Evolutionary conservation across 2,329 filamentous ascomycete genomes (phyloP).

Genomic region (Zasmidium angulare): DNA sequence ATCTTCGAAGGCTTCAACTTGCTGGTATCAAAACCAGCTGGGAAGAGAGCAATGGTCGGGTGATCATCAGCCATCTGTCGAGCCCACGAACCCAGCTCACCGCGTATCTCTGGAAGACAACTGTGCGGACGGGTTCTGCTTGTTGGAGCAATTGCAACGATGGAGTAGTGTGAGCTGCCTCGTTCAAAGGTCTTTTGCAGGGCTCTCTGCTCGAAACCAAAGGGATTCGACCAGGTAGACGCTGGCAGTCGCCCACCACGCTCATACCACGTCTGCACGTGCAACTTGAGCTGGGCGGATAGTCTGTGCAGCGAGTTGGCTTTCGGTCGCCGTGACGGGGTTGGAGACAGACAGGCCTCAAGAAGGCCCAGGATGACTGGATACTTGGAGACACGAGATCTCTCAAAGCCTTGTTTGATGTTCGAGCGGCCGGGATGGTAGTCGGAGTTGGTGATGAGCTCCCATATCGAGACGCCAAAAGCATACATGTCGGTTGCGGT

Average conservation of each 20-base stretch:
- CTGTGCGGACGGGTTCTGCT: too few relatives aligned
- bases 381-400: conserved; percentile 3
- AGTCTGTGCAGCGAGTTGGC: not conserved
- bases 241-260: conserved; percentile 2
- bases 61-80: not conserved
- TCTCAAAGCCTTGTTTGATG: not conserved
- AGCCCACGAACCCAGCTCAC: not conserved
- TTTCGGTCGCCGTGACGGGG: not conserved
- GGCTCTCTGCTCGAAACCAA: not conserved
- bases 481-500: conserved; percentile 25
- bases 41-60: not conserved
- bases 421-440: not conserved
- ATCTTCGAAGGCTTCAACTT: not conserved
- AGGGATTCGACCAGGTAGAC: conserved; percentile 1
- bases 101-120: not conserved
- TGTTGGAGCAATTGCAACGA: not conserved
- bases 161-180: not conserved
- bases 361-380: conserved; percentile 6
- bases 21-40: not conserved
- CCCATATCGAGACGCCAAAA: conserved; percentile 25
- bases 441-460: conserved; percentile 12
- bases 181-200: not conserved
- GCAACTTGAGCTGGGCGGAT: not conserved
- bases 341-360: conserved; percentile 3
- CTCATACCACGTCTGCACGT: not conserved